A percentile compares a stretch with the other conserved stretches of the same genome.
These are phyloP conservation scores for Alloteropsis semialata DNA, from an alignment of 176 grass and related monocot species.

Conservation along the genomic window DNA sequence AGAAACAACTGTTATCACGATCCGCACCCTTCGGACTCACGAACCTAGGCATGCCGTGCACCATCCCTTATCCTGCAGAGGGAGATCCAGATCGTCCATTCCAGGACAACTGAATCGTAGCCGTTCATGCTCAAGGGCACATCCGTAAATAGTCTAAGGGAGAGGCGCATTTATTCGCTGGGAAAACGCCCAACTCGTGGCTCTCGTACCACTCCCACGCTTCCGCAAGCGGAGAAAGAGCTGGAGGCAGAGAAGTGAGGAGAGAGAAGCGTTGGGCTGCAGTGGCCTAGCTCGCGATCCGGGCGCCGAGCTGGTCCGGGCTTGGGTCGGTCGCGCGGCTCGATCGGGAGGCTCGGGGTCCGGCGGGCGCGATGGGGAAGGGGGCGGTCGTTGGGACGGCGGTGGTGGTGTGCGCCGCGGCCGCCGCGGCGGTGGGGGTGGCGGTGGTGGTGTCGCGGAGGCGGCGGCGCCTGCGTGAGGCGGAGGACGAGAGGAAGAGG, in stretches of 20 bases:
- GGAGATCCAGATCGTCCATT: background rate
- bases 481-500: constrained; percentile 37
- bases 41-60: background rate
- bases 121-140: background rate
- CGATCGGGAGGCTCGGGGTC: constrained; percentile 7
- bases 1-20: background rate
- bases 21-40: background rate
- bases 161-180: constrained; percentile 9
- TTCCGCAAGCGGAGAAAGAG: constrained; percentile 17
- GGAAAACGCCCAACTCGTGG: constrained; percentile 35
- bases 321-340: background rate
- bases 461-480: constrained; percentile 22
- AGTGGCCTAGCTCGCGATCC: constrained; percentile 24
- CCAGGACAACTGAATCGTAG: background rate
- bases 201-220: constrained; percentile 27
- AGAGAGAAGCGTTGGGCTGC: background rate
- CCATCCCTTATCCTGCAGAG: background rate
- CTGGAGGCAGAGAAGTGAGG: background rate
- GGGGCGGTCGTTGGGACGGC: constrained; percentile 47
- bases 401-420: constrained; percentile 59
- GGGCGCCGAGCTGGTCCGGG: background rate
- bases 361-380: constrained; percentile 48
- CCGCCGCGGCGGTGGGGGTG: constrained; percentile 60
- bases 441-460: constrained; percentile 48
- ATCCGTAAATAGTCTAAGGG: background rate